Base-by-base conservation (phyloP, 306 rosid genomes). In the Vigna trinervia region DNA sequence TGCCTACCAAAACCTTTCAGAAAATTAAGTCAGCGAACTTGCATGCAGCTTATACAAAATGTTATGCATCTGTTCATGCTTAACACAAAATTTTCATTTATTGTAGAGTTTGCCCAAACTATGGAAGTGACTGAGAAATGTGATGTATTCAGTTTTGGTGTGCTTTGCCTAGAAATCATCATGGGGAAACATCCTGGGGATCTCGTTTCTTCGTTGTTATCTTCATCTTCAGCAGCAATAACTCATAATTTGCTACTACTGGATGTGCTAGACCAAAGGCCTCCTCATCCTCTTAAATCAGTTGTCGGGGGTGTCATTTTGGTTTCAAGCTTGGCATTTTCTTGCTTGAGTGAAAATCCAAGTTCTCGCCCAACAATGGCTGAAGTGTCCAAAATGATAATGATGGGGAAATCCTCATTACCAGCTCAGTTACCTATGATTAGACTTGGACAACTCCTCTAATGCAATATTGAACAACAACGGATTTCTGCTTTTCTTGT, bases 391-490 rank as follows among this genome's bases (percentile, higher is more conserved):
- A 80, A 80, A 46, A 50, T 46, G 8, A n/a, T 80, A 15, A 30
- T 52, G 32, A 64, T 32, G 71, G 56, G 56, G 19, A 65, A 45
- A 20, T 73, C 75, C 22, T 34, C 56, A 56, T 80, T 80, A 12
- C 46, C 5, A 10, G 64, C 74, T 0, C 47, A 80, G 23, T 66
- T 80, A 45, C 46, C 69, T 0, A 2, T 0, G 0, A 73, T 80
- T 26, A 80, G 4, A 64, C 79, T 80, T 73, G 84, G 63, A 80
- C 84, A 80, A 6, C 79, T 80, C 51, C 51, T 62, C 38, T 79
- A 56, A 52, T 41, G 14, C 39, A 50, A 3, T 12, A 6, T 4
- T 6, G 17, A 72, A 63, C 73, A 38, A 32, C 34, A 30, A 30
- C 38, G 48, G 28, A 34, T 26, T 62, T 34, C 1, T 19, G 13